phyloP scores from a whole-genome alignment of 805 yeast genomes.

The Komagataella kurtzmanii region DNA sequence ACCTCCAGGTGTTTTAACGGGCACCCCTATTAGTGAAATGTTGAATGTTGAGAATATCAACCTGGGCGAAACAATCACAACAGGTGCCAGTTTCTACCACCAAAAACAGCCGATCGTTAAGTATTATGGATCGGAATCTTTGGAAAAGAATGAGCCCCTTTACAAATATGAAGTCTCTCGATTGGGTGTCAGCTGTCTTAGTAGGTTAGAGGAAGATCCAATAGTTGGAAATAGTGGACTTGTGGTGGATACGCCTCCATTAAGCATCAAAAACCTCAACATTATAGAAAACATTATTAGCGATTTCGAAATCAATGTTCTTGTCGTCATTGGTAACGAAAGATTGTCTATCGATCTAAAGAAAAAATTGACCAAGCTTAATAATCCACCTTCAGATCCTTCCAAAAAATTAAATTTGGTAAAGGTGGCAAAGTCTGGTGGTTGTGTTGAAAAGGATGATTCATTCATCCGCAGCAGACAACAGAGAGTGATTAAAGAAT shows the following conservation, averaged over 20 bases:
- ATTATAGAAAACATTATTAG: constrained; percentile 43
- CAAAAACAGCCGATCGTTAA: constrained; percentile 87
- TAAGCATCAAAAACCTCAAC: constrained; percentile 33
- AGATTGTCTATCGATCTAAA: constrained; percentile 49
- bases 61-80: constrained; percentile 69
- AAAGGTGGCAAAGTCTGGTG: constrained; percentile 60
- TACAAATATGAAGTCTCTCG: constrained; percentile 36
- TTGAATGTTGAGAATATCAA: constrained; percentile 58
- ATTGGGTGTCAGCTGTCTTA: constrained; percentile 21
- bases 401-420: constrained; percentile 26
- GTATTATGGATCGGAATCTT: constrained; percentile 57
- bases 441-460: constrained; percentile 66
- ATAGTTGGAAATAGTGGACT: constrained; percentile 36
- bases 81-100: constrained; percentile 65
- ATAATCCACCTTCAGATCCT: constrained; percentile 7
- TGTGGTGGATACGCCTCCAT: constrained; percentile 65
- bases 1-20: constrained; percentile 75
- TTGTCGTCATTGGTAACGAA: constrained; percentile 71
- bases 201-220: constrained; percentile 36
- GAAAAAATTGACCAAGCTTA: constrained; percentile 26
- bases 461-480: constrained; percentile 57
- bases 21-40: constrained; percentile 71
- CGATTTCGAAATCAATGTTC: constrained; percentile 41
- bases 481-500: constrained; percentile 68
- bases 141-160: constrained; percentile 39